Evolutionary conservation across 371 early-diverging fungal species (phyloP), one percentile per base, ranked within the genome.

Genomic region (Syncephalis fuscata): DNA sequence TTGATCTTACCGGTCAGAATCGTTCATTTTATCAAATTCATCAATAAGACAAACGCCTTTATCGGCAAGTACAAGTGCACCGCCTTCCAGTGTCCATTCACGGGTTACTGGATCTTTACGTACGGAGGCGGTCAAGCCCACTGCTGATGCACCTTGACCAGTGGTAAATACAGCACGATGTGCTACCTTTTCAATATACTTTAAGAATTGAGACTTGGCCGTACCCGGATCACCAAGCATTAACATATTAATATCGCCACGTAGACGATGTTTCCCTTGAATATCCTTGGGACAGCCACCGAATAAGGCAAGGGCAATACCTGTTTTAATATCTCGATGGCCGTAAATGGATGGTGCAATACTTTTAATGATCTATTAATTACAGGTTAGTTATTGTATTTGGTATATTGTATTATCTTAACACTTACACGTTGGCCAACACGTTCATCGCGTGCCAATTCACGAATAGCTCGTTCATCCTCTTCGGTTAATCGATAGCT

Each of bases 1-100:
- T n/a, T n/a, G n/a, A n/a, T 4, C 32, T 32, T 32, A 32, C 32
- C 32, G 4, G 56, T 96, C 97, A 38, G 76, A 66, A 51, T 99
- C 99, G 54, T 92, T 91, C 98, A 99, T 99, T 64, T 99, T 99
- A 64, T 99, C 99, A 72, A 98, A 98, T 74, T 98, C 99, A 63
- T 99, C 99, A 61, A 99, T 99, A 50, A 92, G 61, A 59, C 97
- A 96, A 19, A 98, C 83, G 44, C 99, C 99, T 52, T 86, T 80
- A 67, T 99, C 99, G 15, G 98, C 98, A 58, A 99, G 73, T 15
- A 99, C 99, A 22, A 99, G 70, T 1, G 99, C 99, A 23, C 99
- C 99, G 48, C 99, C 99, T 67, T 99, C 99, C 49, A 99, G 67
- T 1, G 94, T 91, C 98, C 98, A 99, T 69, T 99, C 99, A 49